phyloP scores from a whole-genome alignment of 2,329 filamentous ascomycete species.

The Xylaria sp. region DNA sequence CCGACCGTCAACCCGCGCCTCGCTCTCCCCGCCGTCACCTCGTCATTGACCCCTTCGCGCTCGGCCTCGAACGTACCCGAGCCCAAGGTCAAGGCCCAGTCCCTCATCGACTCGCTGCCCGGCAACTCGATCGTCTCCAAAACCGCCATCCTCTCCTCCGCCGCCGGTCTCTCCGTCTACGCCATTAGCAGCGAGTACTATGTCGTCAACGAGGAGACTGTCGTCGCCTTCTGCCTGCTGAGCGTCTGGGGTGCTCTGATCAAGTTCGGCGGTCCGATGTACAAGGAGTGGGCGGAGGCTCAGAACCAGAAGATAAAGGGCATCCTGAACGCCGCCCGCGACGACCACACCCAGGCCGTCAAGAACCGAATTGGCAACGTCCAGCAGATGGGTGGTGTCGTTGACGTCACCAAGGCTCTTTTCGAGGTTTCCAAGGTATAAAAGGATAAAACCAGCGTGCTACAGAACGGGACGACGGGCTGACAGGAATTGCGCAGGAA shows the following conservation, averaged over 20 bases:
- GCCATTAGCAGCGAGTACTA: slow-evolving; percentile 99
- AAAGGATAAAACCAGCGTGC: slow-evolving; percentile 25
- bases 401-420: slow-evolving; percentile 95
- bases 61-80: slow-evolving; percentile 81
- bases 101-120: slow-evolving; percentile 89
- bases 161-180: slow-evolving; percentile 87
- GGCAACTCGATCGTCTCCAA: slow-evolving; percentile 93
- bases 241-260: slow-evolving; percentile 91
- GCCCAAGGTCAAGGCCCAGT: slow-evolving; percentile 96
- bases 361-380: slow-evolving; percentile 94
- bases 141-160: slow-evolving; percentile 94
- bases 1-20: slow-evolving; percentile 71
- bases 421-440: slow-evolving; percentile 98
- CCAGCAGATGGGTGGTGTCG: slow-evolving; percentile 90
- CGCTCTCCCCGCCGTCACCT: slow-evolving; percentile 36
- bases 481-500: slow-evolving; percentile 66
- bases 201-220: slow-evolving; percentile 98
- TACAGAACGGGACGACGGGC: slow-evolving; percentile 14
- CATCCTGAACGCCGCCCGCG: slow-evolving; percentile 92
- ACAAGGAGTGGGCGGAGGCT: slow-evolving; percentile 87
- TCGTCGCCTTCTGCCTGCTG: slow-evolving; percentile 90
- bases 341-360: slow-evolving; percentile 94
- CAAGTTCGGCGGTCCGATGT: slow-evolving; percentile 91
- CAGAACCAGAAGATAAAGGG: slow-evolving; percentile 92
- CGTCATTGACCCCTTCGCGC: slow-evolving; percentile 70